A percentile compares a stretch with the other conserved stretches of the same genome.
Evolutionary conservation across 371 early-diverging fungal species (phyloP).

Genomic region (Mucor sp.): DNA sequence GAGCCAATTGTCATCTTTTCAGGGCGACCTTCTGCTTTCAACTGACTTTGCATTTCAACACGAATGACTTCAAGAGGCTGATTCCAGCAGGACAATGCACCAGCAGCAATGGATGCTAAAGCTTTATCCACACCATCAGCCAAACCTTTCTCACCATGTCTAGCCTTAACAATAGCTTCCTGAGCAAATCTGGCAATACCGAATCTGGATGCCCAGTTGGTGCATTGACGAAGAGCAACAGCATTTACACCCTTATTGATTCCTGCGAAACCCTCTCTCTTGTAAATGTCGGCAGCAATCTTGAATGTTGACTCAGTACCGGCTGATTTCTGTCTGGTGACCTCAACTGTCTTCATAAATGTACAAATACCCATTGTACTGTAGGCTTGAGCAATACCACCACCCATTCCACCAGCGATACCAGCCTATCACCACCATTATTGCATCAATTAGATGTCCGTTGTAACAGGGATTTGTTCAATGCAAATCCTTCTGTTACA

Average conservation of each 20-base stretch:
- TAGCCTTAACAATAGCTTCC: conserved; percentile 60
- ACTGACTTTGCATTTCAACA: conserved; percentile 95
- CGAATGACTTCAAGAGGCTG: conserved; percentile 97
- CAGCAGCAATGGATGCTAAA: conserved; percentile 83
- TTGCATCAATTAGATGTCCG: background rate
- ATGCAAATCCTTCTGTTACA: background rate
- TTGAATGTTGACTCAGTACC: conserved; percentile 76
- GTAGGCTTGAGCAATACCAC: conserved; percentile 91
- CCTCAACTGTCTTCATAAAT: conserved; percentile 98
- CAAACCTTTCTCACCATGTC: conserved; percentile 42
- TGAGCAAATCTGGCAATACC: conserved; percentile 88
- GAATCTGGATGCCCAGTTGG: conserved; percentile 97
- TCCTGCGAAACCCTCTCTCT: conserved; percentile 90
- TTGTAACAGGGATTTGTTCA: background rate
- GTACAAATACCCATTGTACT: conserved; percentile 98
- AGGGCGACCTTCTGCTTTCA: conserved; percentile 82
- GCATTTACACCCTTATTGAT: conserved; percentile 95
- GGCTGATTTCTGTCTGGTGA: conserved; percentile 89
- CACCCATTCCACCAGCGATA: conserved; percentile 90
- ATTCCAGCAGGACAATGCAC: conserved; percentile 93
- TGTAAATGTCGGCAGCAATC: conserved; percentile 87
- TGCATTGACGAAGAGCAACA: conserved; percentile 92
- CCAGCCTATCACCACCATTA: conserved; percentile 57
- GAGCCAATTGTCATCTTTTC: conserved; percentile 84
- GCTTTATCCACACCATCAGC: conserved; percentile 61